Base-by-base conservation (phyloP, 2,329 filamentous ascomycete genomes). In the Periconia sp. region DNA sequence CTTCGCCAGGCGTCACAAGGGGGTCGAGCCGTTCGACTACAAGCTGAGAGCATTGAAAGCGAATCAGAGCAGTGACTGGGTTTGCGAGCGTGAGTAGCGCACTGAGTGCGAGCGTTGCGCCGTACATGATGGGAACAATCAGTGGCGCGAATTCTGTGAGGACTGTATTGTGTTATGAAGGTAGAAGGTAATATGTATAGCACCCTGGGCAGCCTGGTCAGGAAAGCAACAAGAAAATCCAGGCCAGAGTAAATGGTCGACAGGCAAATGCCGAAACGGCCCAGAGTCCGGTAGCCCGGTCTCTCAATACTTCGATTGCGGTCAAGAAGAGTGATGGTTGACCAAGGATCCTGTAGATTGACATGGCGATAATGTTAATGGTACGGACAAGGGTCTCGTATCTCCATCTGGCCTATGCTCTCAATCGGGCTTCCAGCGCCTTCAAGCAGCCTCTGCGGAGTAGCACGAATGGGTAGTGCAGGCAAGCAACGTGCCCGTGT, bases 41-140 rank as follows among this genome's bases (percentile, higher is more conserved):
- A 6, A 63, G 57, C 25, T 63, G 57, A 4, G 56, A 54, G 44
- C 56, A 63, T 45, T 59, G 50, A 37, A 63, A 63, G 24, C 59
- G 59, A 13, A 54, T 53, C 6, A 54, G 30, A 8, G 44, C 50
- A 13, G 38, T 18, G 8, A 23, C 32, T 1, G 40, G 43, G 34
- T 26, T 46, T 4, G 39, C 24, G 17, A 56, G 39, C 18, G 46
- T 38, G 33, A 55, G 37, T 10, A 40, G 33, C 26, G 16, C 38
- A 16, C n/a, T 28, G 17, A 23, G 26, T 9, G 6, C n/a, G n/a
- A 28, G n/a, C 4, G 36, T 40, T 4, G 17, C 40, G 38, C 34
- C 44, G 23, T 36, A 32, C 48, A 52, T 52, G 26, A 10, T 44
- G 28, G 16, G 7, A n/a, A 3, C 18, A 28, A 33, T 33, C 5